Percentiles rank a stretch among this genome's conserved stretches.
phyloP scores from a whole-genome alignment of 2,329 filamentous ascomycete species.

The Ascochyta koolunga region DNA sequence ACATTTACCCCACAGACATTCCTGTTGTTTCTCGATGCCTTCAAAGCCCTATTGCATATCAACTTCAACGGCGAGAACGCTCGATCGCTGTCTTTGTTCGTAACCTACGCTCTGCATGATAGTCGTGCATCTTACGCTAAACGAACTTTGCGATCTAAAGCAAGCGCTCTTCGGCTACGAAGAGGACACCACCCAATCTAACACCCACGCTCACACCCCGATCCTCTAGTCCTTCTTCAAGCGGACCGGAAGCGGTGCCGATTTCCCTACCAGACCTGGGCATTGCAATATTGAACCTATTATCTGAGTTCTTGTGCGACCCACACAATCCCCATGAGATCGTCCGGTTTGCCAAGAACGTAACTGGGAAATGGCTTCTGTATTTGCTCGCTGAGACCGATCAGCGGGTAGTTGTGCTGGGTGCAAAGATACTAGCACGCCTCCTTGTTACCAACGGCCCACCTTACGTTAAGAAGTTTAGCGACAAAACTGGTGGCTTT shows the following conservation, averaged over 20 bases:
- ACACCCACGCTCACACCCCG: conserved; percentile 40
- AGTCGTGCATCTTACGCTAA: conserved; percentile 52
- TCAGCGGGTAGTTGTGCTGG: conserved; percentile 78
- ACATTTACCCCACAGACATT: conserved; percentile 74
- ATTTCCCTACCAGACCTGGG: conserved; percentile 73
- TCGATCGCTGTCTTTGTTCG: conserved; percentile 84
- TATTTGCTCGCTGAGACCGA: conserved; percentile 90
- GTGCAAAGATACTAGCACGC: conserved; percentile 81
- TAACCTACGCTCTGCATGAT: conserved; percentile 88
- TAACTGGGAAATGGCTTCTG: conserved; percentile 96
- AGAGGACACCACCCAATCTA: conserved; percentile 35
- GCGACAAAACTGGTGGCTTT: conserved; percentile 86
- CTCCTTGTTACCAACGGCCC: conserved; percentile 83
- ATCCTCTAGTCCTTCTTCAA: conserved; percentile 39
- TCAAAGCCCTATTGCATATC: conserved; percentile 78
- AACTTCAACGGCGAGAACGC: conserved; percentile 85
- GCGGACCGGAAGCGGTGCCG: conserved; percentile 20
- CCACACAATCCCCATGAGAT: conserved; percentile 71
- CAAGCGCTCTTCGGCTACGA: conserved; percentile 40
- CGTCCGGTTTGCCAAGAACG: conserved; percentile 87
- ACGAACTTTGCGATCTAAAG: conserved; percentile 41
- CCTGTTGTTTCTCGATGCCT: conserved; percentile 76
- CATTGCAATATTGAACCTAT: conserved; percentile 75
- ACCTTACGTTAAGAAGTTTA: conserved; percentile 83
- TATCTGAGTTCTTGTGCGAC: conserved; percentile 78